These are phyloP conservation scores for Allium sativum DNA, from an alignment of 106 monocot genomes.

Conservation along the genomic window DNA sequence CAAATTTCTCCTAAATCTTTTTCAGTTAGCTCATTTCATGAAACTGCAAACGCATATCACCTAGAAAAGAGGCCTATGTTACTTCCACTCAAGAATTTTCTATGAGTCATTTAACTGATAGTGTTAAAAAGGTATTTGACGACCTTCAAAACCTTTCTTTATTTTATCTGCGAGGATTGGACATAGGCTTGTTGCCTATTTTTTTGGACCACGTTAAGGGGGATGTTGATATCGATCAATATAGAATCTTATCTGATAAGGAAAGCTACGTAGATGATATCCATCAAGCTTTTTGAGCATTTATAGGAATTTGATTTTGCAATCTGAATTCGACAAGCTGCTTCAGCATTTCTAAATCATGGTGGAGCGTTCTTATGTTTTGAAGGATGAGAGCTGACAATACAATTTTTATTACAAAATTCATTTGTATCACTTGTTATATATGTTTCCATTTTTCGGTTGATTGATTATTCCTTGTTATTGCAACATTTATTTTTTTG, in stretches of 20 bases:
- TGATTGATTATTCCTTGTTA: too few species aligned
- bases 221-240: conserved; percentile 22
- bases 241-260: conserved; percentile 29
- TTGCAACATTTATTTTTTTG: too few species aligned
- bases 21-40: conserved; percentile 49
- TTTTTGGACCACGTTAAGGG: conserved; percentile 19
- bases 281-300: too few species aligned
- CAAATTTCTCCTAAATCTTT: conserved; percentile 9
- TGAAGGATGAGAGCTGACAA: too few species aligned
- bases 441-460: too few species aligned
- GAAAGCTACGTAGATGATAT: conserved; percentile 34
- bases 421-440: too few species aligned
- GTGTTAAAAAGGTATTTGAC: conserved; percentile 12
- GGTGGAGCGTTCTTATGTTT: too few species aligned
- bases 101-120: conserved; percentile 17
- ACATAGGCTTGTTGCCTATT: conserved; percentile 45
- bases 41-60: background rate
- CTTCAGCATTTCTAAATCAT: too few species aligned
- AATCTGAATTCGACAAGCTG: too few species aligned
- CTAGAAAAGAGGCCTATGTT: too few species aligned
- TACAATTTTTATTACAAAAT: too few species aligned
- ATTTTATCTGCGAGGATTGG: conserved; percentile 42
- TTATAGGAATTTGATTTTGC: too few species aligned
- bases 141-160: conserved; percentile 21
- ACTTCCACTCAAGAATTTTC: conserved; percentile 1